phyloP scores from a whole-genome alignment of 176 grass and related monocot genomes.

The Triticum monococcum region DNA sequence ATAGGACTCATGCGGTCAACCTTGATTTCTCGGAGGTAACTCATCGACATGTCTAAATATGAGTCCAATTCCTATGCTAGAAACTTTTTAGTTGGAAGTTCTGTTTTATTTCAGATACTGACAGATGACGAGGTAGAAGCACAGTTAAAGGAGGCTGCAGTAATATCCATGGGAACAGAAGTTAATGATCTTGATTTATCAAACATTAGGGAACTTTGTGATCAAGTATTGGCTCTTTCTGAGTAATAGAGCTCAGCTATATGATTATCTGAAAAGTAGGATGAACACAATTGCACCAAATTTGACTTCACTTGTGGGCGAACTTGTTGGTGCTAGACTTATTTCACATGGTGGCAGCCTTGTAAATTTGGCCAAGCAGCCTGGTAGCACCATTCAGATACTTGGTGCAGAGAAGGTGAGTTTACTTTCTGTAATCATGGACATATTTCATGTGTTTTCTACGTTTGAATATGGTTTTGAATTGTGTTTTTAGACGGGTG shows the following conservation, averaged over 20 bases:
- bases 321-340: slow-evolving; percentile 81
- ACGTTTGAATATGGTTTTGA: too few species aligned
- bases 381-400: slow-evolving; percentile 92
- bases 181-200: slow-evolving; percentile 60
- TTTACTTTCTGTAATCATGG: too few species aligned
- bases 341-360: slow-evolving; percentile 89
- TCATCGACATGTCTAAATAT: too few species aligned
- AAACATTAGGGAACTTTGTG: slow-evolving; percentile 79
- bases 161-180: slow-evolving; percentile 65
- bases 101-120: too few species aligned
- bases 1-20: slow-evolving; percentile 54
- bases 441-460: too few species aligned
- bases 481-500: too few species aligned
- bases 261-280: slow-evolving; percentile 76
- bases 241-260: slow-evolving; percentile 93
- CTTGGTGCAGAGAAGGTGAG: slow-evolving; percentile 76
- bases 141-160: too few species aligned
- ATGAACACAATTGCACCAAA: slow-evolving; percentile 93
- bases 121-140: too few species aligned
- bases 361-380: slow-evolving; percentile 87
- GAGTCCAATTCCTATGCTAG: too few species aligned
- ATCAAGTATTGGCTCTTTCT: slow-evolving; percentile 87
- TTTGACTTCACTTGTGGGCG: slow-evolving; percentile 55
- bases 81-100: too few species aligned
- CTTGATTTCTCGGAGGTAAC: slow-evolving; percentile 91